A percentile compares a stretch with the other conserved stretches of the same genome.
phyloP scores from a whole-genome alignment of 805 yeast genomes.

The Wickerhamiella siamensis region DNA sequence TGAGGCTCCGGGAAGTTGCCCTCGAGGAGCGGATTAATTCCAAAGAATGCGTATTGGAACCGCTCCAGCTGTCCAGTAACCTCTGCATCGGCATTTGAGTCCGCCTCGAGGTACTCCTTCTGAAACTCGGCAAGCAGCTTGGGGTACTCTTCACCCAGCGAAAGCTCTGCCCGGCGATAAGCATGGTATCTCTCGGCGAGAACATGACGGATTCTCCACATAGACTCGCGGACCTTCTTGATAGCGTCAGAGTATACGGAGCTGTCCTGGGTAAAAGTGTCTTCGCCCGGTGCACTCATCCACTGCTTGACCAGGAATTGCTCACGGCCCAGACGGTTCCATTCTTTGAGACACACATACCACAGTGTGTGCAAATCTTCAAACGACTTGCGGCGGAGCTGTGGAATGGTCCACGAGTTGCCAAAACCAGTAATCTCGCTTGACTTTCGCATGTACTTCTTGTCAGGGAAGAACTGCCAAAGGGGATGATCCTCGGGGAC shows the following conservation, averaged over 20 bases:
- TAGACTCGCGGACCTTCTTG: constrained; percentile 40
- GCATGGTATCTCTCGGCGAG: constrained; percentile 73
- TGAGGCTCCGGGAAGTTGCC: constrained; percentile 43
- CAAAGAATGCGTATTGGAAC: constrained; percentile 68
- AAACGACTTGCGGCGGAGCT: constrained; percentile 77
- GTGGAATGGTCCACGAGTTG: constrained; percentile 77
- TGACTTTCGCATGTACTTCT: constrained; percentile 44
- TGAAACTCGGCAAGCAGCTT: constrained; percentile 44
- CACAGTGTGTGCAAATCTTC: constrained; percentile 85
- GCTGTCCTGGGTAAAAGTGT: constrained; percentile 9
- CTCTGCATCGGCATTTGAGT: constrained; percentile 40
- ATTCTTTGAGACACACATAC: constrained; percentile 74
- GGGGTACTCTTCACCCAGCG: constrained; percentile 29
- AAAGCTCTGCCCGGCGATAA: constrained; percentile 40
- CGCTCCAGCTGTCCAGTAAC: constrained; percentile 60
- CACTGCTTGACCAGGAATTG: constrained; percentile 37
- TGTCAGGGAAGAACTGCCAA: constrained; percentile 75
- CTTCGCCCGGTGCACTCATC: constrained; percentile 16
- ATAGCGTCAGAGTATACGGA: constrained; percentile 23
- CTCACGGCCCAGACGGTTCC: constrained; percentile 69
- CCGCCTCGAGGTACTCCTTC: constrained; percentile 39
- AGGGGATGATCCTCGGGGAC: constrained; percentile 81
- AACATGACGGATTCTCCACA: constrained; percentile 76
- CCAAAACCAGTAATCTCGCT: constrained; percentile 33
- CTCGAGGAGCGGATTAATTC: constrained; percentile 59